Evolutionary conservation across 78 protist genomes (phyloP), one percentile per base, ranked within the genome.

Genomic region (Dictyostelium capitatum): DNA sequence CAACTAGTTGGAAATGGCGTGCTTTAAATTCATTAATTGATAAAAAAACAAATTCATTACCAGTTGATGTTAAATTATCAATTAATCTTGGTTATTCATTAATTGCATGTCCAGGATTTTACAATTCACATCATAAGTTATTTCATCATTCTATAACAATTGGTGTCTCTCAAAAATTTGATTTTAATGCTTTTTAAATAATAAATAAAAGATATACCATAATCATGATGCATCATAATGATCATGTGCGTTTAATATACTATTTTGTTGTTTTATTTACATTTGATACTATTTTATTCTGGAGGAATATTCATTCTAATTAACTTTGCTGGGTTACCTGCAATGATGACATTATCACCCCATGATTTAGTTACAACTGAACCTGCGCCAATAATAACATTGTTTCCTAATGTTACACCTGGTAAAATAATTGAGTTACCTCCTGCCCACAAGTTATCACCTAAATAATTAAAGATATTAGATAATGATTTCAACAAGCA

Each of bases 321-420:
- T 59, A 59, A 59, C n/a, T 59, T 59, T 59, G 69, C 69, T 23
- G 69, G 69, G 50, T 89, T 89, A 47, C 97, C 97, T 48, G 79
- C 97, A 12, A 77, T 90, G 6, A 95, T 37, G 46, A 6, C 11
- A 53, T 82, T 69, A 2, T 46, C 62, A 3, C 94, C 95, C 8
- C 90, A 54, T 43, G 80, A 57, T 81, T 84, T 95, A 5, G 97
- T 95, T 9, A 95, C 97, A 0, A 95, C 97, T 15, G 79, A 28
- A 3, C 97, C 97, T 0, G 95, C 95, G 2, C 94, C 97, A 62
- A 95, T 73, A 14, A 83, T 80, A 4, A 62, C 56, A 28, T 78
- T 62, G 20, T 77, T 48, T 1, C 97, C 97, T 1, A 95, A 43
- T 19, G 80, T 79, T 6, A 95, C 94, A 23, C 97, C 97, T 0